These are phyloP conservation scores for Chlamydomonas eustigma DNA, from an alignment of 139 green algal species.

Conservation along the genomic window DNA sequence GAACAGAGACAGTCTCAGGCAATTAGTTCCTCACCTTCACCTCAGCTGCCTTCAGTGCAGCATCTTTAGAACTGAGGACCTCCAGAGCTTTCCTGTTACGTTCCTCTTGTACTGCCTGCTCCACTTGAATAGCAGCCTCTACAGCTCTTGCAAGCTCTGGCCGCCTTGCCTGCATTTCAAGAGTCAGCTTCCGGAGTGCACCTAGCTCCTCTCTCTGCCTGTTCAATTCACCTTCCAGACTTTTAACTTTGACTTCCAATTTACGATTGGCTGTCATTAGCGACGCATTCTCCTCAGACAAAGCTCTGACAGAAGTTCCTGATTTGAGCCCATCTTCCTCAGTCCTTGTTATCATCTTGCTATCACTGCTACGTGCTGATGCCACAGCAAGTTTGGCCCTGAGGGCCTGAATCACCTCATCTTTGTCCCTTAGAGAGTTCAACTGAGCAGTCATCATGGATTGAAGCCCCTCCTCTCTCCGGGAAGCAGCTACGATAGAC, in stretches of 20 bases:
- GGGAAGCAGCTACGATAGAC: neutral
- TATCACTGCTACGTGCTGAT: too few species aligned
- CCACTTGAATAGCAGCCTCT: constrained; percentile 23
- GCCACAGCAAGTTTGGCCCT: constrained; percentile 12
- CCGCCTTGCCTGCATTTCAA: constrained; percentile 21
- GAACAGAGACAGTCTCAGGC: too few species aligned
- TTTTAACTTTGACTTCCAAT: constrained; percentile 22
- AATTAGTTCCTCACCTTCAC: too few species aligned
- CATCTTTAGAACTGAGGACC: constrained; percentile 43
- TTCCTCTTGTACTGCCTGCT: constrained; percentile 38
- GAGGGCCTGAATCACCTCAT: constrained; percentile 16
- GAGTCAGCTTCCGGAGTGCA: constrained; percentile 28
- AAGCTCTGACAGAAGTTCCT: neutral
- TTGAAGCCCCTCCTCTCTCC: constrained; percentile 14
- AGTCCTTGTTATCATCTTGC: too few species aligned
- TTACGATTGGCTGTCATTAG: neutral
- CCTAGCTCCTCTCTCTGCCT: constrained; percentile 32
- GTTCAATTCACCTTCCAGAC: constrained; percentile 27
- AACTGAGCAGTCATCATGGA: constrained; percentile 12
- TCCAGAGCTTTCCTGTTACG: constrained; percentile 41
- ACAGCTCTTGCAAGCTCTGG: constrained; percentile 31
- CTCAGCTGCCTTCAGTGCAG: constrained; percentile 29
- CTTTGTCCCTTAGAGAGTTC: constrained; percentile 19
- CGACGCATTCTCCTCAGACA: constrained; percentile 24
- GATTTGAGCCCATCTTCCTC: neutral